Base-by-base conservation (phyloP, 2,329 filamentous ascomycete genomes). In the Malbranchea zuffiana region DNA sequence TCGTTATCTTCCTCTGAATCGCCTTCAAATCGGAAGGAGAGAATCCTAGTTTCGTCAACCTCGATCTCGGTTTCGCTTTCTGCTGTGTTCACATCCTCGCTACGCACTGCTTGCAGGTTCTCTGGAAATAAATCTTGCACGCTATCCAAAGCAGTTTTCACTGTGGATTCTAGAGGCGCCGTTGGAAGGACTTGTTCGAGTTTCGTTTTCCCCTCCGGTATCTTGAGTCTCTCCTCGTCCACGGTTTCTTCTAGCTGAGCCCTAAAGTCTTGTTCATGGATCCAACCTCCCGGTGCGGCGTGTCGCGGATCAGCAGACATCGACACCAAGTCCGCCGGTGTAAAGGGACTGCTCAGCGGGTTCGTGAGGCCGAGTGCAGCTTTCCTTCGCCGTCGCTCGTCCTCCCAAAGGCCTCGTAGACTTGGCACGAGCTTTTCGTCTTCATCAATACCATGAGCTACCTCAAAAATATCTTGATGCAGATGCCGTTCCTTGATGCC, bases 371-470 rank as follows among this genome's bases (percentile, higher is more conserved):
- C 72, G 72, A 88, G 79, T 30, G 73, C 74, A 32, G 72, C 68
- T 57, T 82, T 88, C 20, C 87, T 74, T 29, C 87, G 74, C 41
- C 76, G 77, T 0, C 80, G 84, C 57, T 96, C 90, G 49, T 94
- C 85, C 53, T 78, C 78, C 90, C 90, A 98, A 2, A 98, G 62
- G 1, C 83, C 82, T 38, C 85, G 86, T 82, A 98, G 88, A 45
- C 90, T 98, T 52, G 84, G 78, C 4, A 98, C 87, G 7, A 94
- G 69, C 52, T 92, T 94, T 52, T 87, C 67, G 45, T 83, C 77
- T 0, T 69, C 59, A 0, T 74, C 65, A 13, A 80, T 57, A 3
- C 82, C 78, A 23, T 71, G 66, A 7, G 75, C 58, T 8, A 75
- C 71, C 56, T 96, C 90, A 15, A 79, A 65, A 48, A 98, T 94